Conservation (phyloP, 2,329 filamentous ascomycete species). For the Diaporthe sp. region DNA sequence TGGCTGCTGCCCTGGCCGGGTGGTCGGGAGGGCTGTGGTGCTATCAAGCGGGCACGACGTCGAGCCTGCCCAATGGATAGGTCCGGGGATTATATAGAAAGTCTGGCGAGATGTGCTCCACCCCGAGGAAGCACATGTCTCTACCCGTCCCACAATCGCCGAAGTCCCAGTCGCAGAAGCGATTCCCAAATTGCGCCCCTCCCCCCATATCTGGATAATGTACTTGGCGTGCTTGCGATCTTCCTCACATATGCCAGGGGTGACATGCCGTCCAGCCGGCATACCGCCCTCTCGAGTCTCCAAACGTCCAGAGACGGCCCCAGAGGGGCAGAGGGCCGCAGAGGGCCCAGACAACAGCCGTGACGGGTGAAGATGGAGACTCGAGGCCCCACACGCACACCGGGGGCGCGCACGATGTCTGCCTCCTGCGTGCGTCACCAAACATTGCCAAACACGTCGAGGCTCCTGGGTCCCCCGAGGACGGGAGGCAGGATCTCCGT, state of each 20-base stretch:
- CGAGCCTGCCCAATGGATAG: slow-evolving; percentile 25
- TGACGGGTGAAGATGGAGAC: slow-evolving; percentile 29
- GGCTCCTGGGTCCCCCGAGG: not conserved
- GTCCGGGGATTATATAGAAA: slow-evolving; percentile 25
- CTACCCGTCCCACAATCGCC: slow-evolving; percentile 26
- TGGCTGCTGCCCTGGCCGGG: not conserved
- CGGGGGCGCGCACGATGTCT: slow-evolving; percentile 12
- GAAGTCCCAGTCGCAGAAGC: slow-evolving; percentile 7
- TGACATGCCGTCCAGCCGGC: slow-evolving; percentile 27
- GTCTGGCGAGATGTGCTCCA: slow-evolving; percentile 24
- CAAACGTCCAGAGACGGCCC: not conserved
- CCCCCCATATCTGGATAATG: slow-evolving; percentile 21
- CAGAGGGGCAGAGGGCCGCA: not conserved
- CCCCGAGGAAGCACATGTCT: slow-evolving; percentile 14
- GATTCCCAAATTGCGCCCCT: slow-evolving; percentile 26
- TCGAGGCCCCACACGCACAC: slow-evolving; percentile 15
- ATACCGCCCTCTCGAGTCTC: slow-evolving; percentile 13
- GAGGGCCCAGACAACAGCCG: slow-evolving; percentile 28
- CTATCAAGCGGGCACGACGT: slow-evolving; percentile 32
- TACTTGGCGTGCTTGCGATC: slow-evolving; percentile 25
- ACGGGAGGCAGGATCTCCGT: slow-evolving; percentile 21
- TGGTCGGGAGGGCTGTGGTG: slow-evolving; percentile 15
- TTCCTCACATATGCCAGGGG: slow-evolving; percentile 31
- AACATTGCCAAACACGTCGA: slow-evolving; percentile 21
- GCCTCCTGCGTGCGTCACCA: slow-evolving; percentile 21